phyloP scores from a whole-genome alignment of 1,139 yeast species.

The Geotrichum reessii region DNA sequence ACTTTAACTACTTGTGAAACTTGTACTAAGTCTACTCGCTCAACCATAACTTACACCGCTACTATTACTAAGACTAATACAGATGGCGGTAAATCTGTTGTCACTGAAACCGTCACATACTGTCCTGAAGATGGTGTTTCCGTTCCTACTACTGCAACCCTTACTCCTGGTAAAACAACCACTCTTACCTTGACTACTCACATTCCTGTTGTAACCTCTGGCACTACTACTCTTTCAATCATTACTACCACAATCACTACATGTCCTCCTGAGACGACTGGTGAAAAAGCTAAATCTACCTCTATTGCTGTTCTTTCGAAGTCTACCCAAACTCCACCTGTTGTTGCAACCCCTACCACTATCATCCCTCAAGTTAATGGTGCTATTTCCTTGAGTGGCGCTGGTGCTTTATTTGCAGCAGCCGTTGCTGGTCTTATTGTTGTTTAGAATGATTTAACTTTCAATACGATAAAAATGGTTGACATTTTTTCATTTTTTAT shows the following conservation, averaged over 20 bases:
- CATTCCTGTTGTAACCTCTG: constrained; percentile 20
- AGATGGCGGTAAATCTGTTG: constrained; percentile 49
- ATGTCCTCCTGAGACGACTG: constrained; percentile 22
- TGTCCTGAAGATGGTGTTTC: constrained; percentile 10
- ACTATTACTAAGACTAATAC: not conserved
- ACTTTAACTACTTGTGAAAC: not conserved
- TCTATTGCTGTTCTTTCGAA: constrained; percentile 9
- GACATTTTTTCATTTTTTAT: not conserved
- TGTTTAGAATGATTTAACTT: not conserved
- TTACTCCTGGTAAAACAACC: constrained; percentile 11
- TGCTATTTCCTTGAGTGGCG: constrained; percentile 18
- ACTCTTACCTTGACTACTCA: constrained; percentile 41
- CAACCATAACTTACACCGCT: not conserved
- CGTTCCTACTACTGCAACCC: not conserved
- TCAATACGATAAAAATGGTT: too few relatives aligned
- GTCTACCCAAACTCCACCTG: constrained; percentile 18
- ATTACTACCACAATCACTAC: not conserved
- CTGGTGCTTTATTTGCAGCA: constrained; percentile 7
- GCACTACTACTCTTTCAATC: constrained; percentile 23
- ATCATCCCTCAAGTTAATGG: constrained; percentile 16
- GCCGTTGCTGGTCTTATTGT: constrained; percentile 15
- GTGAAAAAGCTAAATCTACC: constrained; percentile 5
- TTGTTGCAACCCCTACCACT: constrained; percentile 23
- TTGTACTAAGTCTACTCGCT: not conserved
- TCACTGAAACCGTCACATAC: constrained; percentile 10